phyloP scores from a whole-genome alignment of 495 filamentous ascomycete genomes.

The Aspergillus leporis region DNA sequence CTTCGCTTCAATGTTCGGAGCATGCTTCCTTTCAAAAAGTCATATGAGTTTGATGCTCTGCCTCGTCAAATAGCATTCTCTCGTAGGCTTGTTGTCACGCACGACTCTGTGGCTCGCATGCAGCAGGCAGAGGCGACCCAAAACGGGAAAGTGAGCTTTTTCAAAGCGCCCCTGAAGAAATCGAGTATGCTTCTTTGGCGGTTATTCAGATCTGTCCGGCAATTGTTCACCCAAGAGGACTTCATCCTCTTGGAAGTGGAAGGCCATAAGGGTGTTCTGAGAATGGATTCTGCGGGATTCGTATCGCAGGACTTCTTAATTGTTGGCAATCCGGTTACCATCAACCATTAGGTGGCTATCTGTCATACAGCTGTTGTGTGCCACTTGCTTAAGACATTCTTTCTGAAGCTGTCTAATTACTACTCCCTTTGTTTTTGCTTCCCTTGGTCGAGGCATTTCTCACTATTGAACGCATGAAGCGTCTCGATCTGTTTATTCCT shows the following conservation, averaged over 20 bases:
- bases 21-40: slow-evolving; percentile 43
- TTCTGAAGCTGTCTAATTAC: slow-evolving; percentile 14
- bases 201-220: slow-evolving; percentile 40
- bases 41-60: slow-evolving; percentile 38
- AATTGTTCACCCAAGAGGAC: slow-evolving; percentile 47
- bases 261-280: slow-evolving; percentile 39
- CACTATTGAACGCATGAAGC: background rate
- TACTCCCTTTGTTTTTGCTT: background rate
- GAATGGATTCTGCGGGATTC: slow-evolving; percentile 43
- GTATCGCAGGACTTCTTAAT: slow-evolving; percentile 39
- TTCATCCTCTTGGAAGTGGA: slow-evolving; percentile 47
- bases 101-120: slow-evolving; percentile 25
- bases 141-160: slow-evolving; percentile 26
- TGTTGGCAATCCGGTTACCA: slow-evolving; percentile 33
- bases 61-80: slow-evolving; percentile 41
- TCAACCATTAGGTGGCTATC: slow-evolving; percentile 10
- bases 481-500: slow-evolving; percentile 1
- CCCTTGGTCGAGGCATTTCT: background rate
- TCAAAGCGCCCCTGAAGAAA: slow-evolving; percentile 40
- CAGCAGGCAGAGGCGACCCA: slow-evolving; percentile 11
- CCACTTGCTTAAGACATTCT: slow-evolving; percentile 4
- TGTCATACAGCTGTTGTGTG: background rate
- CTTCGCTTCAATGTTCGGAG: slow-evolving; percentile 42
- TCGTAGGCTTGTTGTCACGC: slow-evolving; percentile 32
- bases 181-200: slow-evolving; percentile 36